Evolutionary conservation across 2,329 filamentous ascomycete species (phyloP).

Genomic region (Penicillium sumatraense): DNA sequence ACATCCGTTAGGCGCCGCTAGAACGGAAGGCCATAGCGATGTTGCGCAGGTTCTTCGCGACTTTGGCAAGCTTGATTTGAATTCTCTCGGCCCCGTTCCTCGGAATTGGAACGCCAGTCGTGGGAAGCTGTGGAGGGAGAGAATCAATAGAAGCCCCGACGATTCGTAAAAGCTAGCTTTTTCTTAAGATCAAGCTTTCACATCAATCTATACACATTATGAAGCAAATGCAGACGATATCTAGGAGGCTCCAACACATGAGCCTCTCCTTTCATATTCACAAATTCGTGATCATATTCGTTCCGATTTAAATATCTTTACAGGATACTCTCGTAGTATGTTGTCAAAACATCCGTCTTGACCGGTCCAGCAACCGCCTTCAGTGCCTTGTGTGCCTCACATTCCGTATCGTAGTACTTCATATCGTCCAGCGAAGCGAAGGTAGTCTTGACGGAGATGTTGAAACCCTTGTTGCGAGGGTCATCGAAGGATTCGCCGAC

Average conservation of each 20-base stretch:
- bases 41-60: background rate
- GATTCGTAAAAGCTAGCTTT: no score
- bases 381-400: constrained; percentile 59
- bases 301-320: constrained; percentile 15
- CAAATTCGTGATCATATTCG: background rate
- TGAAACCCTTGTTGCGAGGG: constrained; percentile 67
- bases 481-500: constrained; percentile 62
- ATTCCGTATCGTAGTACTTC: constrained; percentile 69
- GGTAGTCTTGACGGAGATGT: constrained; percentile 64
- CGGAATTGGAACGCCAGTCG: background rate
- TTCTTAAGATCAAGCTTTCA: no score
- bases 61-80: background rate
- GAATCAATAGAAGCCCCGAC: background rate
- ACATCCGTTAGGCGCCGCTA: background rate
- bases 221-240: background rate
- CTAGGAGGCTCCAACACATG: background rate
- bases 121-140: background rate
- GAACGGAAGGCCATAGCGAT: background rate
- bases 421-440: constrained; percentile 71
- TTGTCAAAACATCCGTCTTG: constrained; percentile 43
- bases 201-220: background rate
- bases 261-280: background rate
- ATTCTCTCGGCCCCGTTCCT: background rate
- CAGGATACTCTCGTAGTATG: constrained; percentile 43
- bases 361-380: constrained; percentile 38